These are phyloP conservation scores for Penicillium parvum DNA, from an alignment of 495 filamentous ascomycete species.

Conservation along the genomic window DNA sequence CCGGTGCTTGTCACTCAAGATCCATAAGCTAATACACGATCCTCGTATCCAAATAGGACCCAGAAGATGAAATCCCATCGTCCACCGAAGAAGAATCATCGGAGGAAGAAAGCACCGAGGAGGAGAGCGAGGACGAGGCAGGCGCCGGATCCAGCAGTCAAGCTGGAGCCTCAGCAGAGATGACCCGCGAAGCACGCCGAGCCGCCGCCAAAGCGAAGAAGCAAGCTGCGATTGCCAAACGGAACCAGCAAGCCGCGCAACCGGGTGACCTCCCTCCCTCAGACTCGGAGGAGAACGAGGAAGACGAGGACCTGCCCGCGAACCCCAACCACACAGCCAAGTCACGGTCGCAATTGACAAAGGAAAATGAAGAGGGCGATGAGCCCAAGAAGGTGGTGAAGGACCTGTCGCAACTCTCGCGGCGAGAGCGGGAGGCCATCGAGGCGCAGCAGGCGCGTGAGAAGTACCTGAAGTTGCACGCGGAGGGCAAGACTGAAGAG, in stretches of 20 bases:
- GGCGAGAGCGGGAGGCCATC: conserved; percentile 83
- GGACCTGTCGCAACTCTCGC: conserved; percentile 55
- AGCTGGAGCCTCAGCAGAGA: conserved; percentile 29
- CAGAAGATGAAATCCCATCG: conserved; percentile 37
- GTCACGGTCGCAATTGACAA: conserved; percentile 55
- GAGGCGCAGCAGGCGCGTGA: conserved; percentile 86
- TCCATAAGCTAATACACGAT: too few species aligned
- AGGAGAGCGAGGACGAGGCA: conserved; percentile 39
- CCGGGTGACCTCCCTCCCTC: conserved; percentile 81
- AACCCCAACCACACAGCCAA: conserved; percentile 87
- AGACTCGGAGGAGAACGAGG: conserved; percentile 55
- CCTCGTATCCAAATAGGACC: conserved; percentile 44
- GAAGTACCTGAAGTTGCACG: conserved; percentile 88
- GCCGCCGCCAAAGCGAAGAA: conserved; percentile 89
- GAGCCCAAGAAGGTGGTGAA: conserved; percentile 31
- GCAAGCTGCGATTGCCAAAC: conserved; percentile 74
- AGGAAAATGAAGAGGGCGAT: conserved; percentile 37
- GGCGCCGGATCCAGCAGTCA: conserved; percentile 30
- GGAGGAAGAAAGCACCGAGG: conserved; percentile 35
- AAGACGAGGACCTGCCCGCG: conserved; percentile 64
- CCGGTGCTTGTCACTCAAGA: too few species aligned
- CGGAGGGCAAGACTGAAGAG: conserved; percentile 95
- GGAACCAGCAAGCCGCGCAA: conserved; percentile 57
- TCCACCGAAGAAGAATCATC: conserved; percentile 40
- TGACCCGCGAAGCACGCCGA: conserved; percentile 84